These are phyloP conservation scores for Pachysandra terminalis DNA, from an alignment of 164 flowering plant genomes.

Conservation along the genomic window DNA sequence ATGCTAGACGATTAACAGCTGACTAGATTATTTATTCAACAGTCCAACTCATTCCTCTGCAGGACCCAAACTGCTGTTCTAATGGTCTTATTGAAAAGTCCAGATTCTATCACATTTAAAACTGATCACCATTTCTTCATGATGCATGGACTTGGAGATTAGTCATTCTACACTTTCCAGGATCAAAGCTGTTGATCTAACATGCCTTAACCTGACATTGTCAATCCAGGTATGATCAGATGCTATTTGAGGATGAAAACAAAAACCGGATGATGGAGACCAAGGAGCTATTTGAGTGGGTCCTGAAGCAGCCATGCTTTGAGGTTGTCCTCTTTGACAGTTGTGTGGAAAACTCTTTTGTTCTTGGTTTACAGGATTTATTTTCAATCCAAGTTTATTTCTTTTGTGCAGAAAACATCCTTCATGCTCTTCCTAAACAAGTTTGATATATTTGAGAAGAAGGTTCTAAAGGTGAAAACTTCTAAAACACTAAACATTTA, in stretches of 20 bases:
- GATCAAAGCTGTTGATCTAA: neutral
- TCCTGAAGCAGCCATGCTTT: constrained; percentile 92
- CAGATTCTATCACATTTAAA: neutral
- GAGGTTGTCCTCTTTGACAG: constrained; percentile 53
- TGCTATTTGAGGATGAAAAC: constrained; percentile 85
- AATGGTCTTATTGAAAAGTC: neutral
- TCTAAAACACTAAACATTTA: neutral
- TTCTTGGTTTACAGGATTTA: neutral
- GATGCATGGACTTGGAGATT: neutral
- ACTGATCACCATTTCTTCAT: neutral
- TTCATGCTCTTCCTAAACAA: constrained; percentile 97
- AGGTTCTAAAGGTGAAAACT: constrained; percentile 71
- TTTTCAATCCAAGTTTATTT: constrained; percentile 4
- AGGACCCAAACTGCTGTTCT: neutral
- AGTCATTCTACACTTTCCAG: neutral
- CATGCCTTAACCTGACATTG: constrained; percentile 9
- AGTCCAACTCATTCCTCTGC: no score
- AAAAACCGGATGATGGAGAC: constrained; percentile 94
- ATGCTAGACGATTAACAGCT: no score
- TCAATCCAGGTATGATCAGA: constrained; percentile 86
- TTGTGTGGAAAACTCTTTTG: neutral
- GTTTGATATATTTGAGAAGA: constrained; percentile 96
- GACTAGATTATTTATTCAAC: neutral
- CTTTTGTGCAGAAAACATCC: constrained; percentile 80
- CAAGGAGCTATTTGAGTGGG: constrained; percentile 95